These are phyloP conservation scores for Fusarium circinatum DNA, from an alignment of 2,329 filamentous ascomycete species.

Conservation along the genomic window DNA sequence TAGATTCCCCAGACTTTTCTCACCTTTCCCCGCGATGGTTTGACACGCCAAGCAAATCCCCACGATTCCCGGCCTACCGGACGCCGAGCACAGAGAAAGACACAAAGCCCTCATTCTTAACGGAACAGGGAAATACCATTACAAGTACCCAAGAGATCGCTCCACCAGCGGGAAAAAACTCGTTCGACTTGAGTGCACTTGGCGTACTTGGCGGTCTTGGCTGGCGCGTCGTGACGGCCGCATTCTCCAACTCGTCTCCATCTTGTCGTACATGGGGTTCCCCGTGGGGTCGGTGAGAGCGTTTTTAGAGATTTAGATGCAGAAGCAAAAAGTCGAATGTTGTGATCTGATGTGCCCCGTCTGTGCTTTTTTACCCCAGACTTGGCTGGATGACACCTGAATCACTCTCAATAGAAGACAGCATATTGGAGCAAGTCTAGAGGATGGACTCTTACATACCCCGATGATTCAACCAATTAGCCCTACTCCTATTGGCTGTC, in stretches of 20 bases:
- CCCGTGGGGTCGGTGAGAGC: constrained; percentile 14
- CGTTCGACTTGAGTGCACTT: constrained; percentile 13
- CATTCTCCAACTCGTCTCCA: constrained; percentile 14
- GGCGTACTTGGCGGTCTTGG: constrained; percentile 14
- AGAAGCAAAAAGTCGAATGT: not conserved
- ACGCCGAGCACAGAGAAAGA: not conserved
- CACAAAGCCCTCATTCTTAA: not conserved
- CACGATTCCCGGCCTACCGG: not conserved
- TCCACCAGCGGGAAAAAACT: constrained; percentile 3
- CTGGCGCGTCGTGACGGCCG: constrained; percentile 19
- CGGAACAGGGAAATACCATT: not conserved
- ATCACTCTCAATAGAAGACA: not conserved
- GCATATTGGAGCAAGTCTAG: too few species aligned
- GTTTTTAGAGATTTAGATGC: not conserved
- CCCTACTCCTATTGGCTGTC: not conserved
- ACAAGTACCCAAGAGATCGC: constrained; percentile 9
- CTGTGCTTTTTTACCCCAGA: constrained; percentile 2
- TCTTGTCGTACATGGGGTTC: constrained; percentile 8
- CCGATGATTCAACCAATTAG: not conserved
- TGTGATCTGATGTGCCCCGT: constrained; percentile 19
- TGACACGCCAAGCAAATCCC: not conserved
- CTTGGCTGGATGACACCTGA: not conserved
- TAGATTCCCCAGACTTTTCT: not conserved
- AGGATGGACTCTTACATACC: not conserved
- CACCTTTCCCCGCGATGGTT: not conserved